Conservation (phyloP, 306 rosid genomes). For the Sicyos baderoa region DNA sequence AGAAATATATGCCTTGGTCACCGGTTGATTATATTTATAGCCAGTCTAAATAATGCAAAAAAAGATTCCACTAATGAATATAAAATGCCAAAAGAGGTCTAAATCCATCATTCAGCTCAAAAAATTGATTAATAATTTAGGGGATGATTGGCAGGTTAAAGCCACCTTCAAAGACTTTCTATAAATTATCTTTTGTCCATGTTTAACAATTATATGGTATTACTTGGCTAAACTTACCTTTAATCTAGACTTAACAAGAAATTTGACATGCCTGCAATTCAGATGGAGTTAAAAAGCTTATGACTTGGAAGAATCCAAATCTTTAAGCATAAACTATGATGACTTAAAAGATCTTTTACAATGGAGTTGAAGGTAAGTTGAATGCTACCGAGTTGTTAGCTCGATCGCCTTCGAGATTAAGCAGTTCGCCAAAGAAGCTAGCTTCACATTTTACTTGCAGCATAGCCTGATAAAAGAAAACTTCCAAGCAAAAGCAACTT, state of each 20-base stretch:
- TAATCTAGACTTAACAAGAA: background rate
- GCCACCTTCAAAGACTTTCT: background rate
- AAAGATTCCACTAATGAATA: conserved; percentile 9
- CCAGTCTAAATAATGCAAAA: conserved; percentile 1
- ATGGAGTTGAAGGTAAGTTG: conserved; percentile 7
- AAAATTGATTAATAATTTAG: background rate
- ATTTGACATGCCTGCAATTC: conserved; percentile 5
- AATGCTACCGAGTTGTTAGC: background rate
- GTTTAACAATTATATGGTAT: background rate
- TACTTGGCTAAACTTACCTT: background rate
- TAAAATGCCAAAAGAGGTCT: conserved; percentile 14
- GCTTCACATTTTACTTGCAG: conserved; percentile 3
- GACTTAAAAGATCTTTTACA: background rate
- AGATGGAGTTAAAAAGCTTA: background rate
- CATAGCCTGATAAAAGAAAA: background rate
- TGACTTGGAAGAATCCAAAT: background rate
- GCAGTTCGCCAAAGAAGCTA: background rate
- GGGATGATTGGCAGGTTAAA: background rate
- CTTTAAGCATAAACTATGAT: conserved; percentile 12
- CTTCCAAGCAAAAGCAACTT: background rate
- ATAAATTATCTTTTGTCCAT: background rate
- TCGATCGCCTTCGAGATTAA: background rate
- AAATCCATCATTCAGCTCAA: background rate
- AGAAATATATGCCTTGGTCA: background rate
- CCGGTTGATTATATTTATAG: background rate